A percentile compares a stretch with the other conserved stretches of the same genome.
Conservation (phyloP, 2,329 filamentous ascomycete genomes). For the Xylariaceae sp. region DNA sequence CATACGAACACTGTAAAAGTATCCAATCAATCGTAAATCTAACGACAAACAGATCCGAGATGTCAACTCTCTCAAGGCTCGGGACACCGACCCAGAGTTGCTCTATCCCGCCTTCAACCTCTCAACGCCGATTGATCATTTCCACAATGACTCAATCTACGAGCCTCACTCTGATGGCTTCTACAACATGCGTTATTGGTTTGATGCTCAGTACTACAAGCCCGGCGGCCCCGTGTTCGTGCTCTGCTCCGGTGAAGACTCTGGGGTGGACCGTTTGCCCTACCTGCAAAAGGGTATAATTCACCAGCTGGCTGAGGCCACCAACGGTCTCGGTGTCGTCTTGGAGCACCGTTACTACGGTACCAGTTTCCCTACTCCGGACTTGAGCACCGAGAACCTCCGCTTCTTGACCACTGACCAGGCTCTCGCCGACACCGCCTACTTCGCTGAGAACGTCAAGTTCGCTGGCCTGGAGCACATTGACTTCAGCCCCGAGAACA, state of each 20-base stretch:
- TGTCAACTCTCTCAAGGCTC: constrained; percentile 11
- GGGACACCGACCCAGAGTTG: constrained; percentile 17
- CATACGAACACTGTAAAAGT: not conserved
- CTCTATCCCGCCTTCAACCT: constrained; percentile 38
- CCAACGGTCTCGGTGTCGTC: constrained; percentile 69
- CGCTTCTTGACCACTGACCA: constrained; percentile 82
- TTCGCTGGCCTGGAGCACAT: constrained; percentile 64
- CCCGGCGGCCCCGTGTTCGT: constrained; percentile 76
- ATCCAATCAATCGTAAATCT: constrained; percentile 9
- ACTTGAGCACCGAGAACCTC: constrained; percentile 63
- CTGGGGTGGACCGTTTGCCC: constrained; percentile 55
- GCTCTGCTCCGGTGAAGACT: constrained; percentile 66
- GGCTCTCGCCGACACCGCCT: constrained; percentile 72
- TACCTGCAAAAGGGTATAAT: constrained; percentile 76
- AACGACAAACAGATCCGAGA: constrained; percentile 16
- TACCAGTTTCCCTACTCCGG: constrained; percentile 60
- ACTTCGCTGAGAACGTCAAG: constrained; percentile 68
- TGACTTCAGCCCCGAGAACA: constrained; percentile 58
- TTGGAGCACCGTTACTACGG: constrained; percentile 89
- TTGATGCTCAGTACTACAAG: constrained; percentile 70
- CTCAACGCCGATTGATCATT: constrained; percentile 65
- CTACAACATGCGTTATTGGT: constrained; percentile 76
- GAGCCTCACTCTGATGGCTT: constrained; percentile 65
- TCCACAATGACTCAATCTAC: constrained; percentile 72
- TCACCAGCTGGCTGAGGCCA: constrained; percentile 62